Conservation (phyloP, 805 yeast genomes). For the Yarrowia sp. region DNA sequence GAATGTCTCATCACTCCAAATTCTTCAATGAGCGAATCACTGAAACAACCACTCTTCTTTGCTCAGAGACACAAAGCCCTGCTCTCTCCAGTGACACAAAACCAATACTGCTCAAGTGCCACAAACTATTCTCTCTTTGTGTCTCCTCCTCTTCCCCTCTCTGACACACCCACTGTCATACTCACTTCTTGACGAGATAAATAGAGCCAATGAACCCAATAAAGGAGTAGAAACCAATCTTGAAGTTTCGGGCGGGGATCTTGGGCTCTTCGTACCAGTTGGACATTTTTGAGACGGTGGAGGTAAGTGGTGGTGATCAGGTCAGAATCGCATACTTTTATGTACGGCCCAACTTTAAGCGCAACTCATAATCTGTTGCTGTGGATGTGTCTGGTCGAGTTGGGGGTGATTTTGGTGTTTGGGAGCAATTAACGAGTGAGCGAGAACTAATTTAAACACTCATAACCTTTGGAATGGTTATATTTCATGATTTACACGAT, state of each 20-base stretch:
- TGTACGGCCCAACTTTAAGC: neutral
- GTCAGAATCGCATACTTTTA: neutral
- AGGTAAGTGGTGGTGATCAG: slow-evolving; percentile 1
- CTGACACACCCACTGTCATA: too few relatives aligned
- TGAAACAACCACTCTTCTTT: too few relatives aligned
- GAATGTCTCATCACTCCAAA: too few relatives aligned
- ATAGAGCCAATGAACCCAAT: slow-evolving; percentile 16
- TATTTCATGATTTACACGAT: too few relatives aligned
- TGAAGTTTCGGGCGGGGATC: slow-evolving; percentile 27
- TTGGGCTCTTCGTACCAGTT: slow-evolving; percentile 27
- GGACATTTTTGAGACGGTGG: neutral
- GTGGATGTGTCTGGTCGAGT: too few relatives aligned
- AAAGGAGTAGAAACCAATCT: slow-evolving; percentile 15
- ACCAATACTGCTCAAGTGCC: too few relatives aligned
- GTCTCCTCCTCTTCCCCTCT: too few relatives aligned
- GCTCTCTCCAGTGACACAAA: too few relatives aligned
- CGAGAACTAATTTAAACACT: too few relatives aligned
- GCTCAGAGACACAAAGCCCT: too few relatives aligned
- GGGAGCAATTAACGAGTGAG: neutral
- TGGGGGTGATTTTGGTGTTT: neutral
- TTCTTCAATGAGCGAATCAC: too few relatives aligned
- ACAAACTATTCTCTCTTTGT: neutral
- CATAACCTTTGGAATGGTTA: too few relatives aligned
- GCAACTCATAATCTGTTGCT: neutral
- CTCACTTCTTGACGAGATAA: slow-evolving; percentile 27